Evolutionary conservation across 176 grass and related monocot genomes (phyloP), one percentile per base, ranked within the genome.

Genomic region (Carex myosuroides): DNA sequence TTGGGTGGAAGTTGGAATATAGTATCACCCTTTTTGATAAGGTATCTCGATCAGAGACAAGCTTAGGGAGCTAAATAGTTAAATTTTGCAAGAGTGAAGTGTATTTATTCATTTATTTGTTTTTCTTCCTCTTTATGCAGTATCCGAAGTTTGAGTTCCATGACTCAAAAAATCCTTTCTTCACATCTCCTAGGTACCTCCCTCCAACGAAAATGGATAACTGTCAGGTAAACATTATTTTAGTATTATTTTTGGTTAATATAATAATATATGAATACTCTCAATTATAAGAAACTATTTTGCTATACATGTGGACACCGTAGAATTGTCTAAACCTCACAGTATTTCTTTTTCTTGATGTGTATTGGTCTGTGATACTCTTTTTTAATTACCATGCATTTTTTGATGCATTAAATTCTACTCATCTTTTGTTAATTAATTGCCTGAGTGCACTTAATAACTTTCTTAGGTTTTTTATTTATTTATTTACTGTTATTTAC

Each of bases 151-250:
- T 97, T 1, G 78, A 97, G 68, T 93, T 97, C 68, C 88, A 97
- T 21, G 94, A 97, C 65, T 91, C 94, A 44, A 88, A 63, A 52
- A 90, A 83, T 35, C 91, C 94, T 46, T 91, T 97, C 85, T 93
- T 86, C 80, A 93, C 89, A 59, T 85, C 91, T 32, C 87, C 89
- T 85, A 80, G 91, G 29, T 73, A 79, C 63, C 84, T 97, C 9
- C 94, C 94, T 66, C 94, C 94, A 26, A 84, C 91, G 5, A 89
- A 79, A 73, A 70, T 91, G 62, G 89, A 93, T 7, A 88, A 93
- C 18, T 97, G 94, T 87, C 83, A 70, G 89, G 94, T 97, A 85
- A 30, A 56, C 26, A 11, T 84, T 13, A 6, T 18, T 64, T 9
- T 6, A 22, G 10, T 50, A 20, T 26, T 10, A 21, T 39, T 56